phyloP scores from a whole-genome alignment of 2,329 filamentous ascomycete species.

The Beauveria pseudobassiana region DNA sequence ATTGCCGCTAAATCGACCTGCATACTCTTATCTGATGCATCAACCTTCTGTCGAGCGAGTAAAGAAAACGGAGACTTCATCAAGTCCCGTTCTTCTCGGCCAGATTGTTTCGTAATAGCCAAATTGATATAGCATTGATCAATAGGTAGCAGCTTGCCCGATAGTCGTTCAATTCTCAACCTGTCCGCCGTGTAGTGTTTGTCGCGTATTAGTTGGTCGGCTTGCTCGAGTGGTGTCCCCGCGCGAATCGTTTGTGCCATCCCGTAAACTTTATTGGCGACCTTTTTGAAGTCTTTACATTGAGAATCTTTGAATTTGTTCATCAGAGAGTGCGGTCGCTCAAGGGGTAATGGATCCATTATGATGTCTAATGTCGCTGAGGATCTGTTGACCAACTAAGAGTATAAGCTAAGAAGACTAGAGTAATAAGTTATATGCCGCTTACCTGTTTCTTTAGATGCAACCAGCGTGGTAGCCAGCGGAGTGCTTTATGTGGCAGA shows the following conservation, averaged over 20 bases:
- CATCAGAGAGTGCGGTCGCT: neutral
- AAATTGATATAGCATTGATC: constrained; percentile 34
- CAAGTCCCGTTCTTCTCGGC: constrained; percentile 5
- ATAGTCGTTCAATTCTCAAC: constrained; percentile 28
- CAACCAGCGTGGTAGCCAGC: constrained; percentile 12
- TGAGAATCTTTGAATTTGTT: neutral
- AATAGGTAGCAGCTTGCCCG: constrained; percentile 24
- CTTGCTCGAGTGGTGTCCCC: constrained; percentile 4
- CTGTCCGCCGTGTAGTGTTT: constrained; percentile 17
- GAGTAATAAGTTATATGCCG: no score
- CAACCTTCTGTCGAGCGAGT: neutral
- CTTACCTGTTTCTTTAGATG: neutral
- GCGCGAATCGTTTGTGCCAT: neutral
- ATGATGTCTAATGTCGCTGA: neutral
- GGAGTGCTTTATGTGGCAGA: constrained; percentile 15
- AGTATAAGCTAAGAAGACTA: no score
- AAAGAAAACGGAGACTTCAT: neutral
- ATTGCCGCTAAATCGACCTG: neutral
- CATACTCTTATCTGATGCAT: neutral
- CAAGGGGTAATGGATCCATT: neutral
- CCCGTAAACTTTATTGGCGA: neutral
- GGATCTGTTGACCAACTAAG: neutral
- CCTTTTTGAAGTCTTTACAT: neutral
- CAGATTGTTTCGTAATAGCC: constrained; percentile 23
- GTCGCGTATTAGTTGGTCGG: constrained; percentile 18